Evolutionary conservation across 2,329 filamentous ascomycete genomes (phyloP), one percentile per base, ranked within the genome.

Genomic region (Domatiomyces catenatus): DNA sequence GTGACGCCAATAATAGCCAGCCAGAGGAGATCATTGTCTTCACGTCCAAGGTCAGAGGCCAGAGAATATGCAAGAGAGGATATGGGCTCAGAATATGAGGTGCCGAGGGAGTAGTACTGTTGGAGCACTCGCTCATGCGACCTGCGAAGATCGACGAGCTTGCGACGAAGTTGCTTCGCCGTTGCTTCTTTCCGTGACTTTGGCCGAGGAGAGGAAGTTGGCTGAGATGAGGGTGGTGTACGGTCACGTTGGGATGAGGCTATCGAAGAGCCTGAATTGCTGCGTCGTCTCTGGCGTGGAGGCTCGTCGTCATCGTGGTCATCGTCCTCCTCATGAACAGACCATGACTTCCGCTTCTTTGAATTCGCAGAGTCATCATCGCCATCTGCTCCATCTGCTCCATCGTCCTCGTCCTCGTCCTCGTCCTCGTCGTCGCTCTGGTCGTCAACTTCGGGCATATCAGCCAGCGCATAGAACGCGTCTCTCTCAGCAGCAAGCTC

Each of bases 11-110:
- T 86, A 61, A 96, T 94, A 5, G 88, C 81, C 52, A 94, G 76
- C 92, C 92, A 98, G 12, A 98, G 74, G 19, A 96, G 74, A 61
- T 98, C 89, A 61, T 96, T 98, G 66, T 96, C 90, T 72, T 96
- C 92, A 49, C 89, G 84, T 55, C 92, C 92, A 5, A 98, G 78
- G 63, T 96, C 92, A 1, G 89, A 94, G 1, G 90, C 92, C 12
- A 98, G 74, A 0, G 88, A 93, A 67, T 96, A 98, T 62, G 95
- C 79, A 70, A 96, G 83, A 0, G 89, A 94, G 0, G 89, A 92
- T 50, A 96, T 86, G 0, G 92, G 92, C 64, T 98, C 92, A 0
- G 90, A 90, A 63, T 94, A 95, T 1, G 88, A 94, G 2, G 86
- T 83, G 42, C 92, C 92, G 26, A 86, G 76, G 24, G 80, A 77